Conservation (phyloP, 257 asterid species). For the Lycium barbarum region DNA sequence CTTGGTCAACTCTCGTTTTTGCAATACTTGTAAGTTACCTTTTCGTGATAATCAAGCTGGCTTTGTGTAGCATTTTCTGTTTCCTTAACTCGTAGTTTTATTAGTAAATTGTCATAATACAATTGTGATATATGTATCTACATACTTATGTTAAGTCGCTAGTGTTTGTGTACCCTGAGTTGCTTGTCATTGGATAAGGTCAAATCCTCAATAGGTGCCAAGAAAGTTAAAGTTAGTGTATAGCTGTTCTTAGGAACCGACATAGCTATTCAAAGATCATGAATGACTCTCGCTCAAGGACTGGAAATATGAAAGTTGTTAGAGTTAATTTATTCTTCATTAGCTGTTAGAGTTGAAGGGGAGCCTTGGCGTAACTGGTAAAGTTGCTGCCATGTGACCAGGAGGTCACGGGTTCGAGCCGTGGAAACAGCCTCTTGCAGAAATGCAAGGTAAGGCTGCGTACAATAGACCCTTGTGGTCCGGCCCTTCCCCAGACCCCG, state of each 20-base stretch:
- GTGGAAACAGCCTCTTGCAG: no score
- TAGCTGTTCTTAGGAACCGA: conserved; percentile 12
- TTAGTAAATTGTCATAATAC: neutral
- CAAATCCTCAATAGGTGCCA: neutral
- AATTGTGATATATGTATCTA: neutral
- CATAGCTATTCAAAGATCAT: conserved; percentile 1
- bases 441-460: no score
- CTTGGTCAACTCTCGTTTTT: conserved; percentile 78
- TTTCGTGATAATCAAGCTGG: neutral
- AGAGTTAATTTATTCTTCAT: neutral
- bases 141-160: neutral
- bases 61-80: neutral
- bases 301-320: neutral
- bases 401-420: no score
- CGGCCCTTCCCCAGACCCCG: no score
- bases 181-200: neutral
- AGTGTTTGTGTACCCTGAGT: neutral
- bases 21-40: conserved; percentile 85
- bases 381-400: no score
- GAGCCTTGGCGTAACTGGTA: no score
- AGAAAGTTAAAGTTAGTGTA: neutral
- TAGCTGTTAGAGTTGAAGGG: no score
- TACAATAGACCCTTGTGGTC: no score
- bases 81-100: conserved; percentile 4
- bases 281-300: neutral